Base-by-base conservation (phyloP, 768 basidiomycete species). In the Floccularia luteovirens region DNA sequence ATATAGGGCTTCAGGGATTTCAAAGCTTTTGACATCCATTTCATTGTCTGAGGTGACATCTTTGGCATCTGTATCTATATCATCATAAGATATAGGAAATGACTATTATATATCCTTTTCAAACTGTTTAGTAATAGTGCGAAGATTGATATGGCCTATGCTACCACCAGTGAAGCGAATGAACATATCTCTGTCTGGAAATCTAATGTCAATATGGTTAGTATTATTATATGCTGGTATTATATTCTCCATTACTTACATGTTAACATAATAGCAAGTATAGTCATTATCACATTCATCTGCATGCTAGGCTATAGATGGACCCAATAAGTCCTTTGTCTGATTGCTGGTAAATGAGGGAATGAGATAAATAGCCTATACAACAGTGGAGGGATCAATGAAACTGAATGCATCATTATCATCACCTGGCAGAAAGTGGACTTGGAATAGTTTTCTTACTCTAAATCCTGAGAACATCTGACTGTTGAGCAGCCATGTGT, bases 351-450 rank as follows among this genome's bases (percentile, higher is more conserved):
- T 21, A 35, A 69, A 74, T 0, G 50, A 64, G 0, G 71, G 73
- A 6, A 74, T 59, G 1, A 75, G 43, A 43, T 76, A 71, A 1
- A 47, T 52, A 0, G 52, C 63, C 0, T 62, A 51, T 21, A 76
- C 48, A 3, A 77, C 58, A 0, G 52, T 45, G 0, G 43, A 40
- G 0, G 74, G 74, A 45, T 75, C 59, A 0, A 75, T 19, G 35
- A 78, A 77, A 0, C 71, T 62, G 45, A 73, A 76, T 2, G 64
- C 58, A 0, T 14, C 14, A 30, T 8, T 8, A 14, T 30, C 27
- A 8, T 30, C 27, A 14, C 27, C 14, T 8, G 8, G 10, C 27
- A 30, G 10, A 14, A 30, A 30, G 14, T 14, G 10, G 14, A 30
- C 14, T 8, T 30, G 27, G 20, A 8, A 17, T 19, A 34, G 20